Evolutionary conservation across 495 filamentous ascomycete genomes (phyloP).

Genomic region (Xylaria sp.): DNA sequence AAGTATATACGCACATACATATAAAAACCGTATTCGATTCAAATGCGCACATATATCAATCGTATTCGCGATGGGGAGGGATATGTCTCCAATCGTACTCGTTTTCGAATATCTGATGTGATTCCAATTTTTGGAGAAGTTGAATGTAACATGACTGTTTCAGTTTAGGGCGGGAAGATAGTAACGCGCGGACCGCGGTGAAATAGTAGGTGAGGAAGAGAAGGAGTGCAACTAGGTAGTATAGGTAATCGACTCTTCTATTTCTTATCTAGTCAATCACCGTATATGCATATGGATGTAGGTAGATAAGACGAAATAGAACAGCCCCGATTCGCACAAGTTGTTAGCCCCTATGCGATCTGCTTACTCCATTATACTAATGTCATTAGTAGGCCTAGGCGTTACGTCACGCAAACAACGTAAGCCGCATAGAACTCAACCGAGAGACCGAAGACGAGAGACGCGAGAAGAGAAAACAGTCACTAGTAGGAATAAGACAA

Average conservation of each 20-base stretch:
- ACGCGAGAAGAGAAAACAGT: not conserved
- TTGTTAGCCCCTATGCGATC: not conserved
- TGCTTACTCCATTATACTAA: not conserved
- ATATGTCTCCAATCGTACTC: conserved; percentile 11
- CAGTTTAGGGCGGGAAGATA: not conserved
- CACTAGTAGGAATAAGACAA: not conserved
- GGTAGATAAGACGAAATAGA: not conserved
- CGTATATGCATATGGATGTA: not conserved
- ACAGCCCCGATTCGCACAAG: not conserved
- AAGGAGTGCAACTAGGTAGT: not conserved
- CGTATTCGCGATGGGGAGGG: conserved; percentile 2
- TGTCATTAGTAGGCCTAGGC: not conserved
- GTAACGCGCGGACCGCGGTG: not conserved
- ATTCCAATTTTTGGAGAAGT: not conserved
- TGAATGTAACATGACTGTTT: not conserved
- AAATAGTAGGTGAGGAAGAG: not conserved
- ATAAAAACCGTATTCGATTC: not conserved
- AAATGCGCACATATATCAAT: not conserved
- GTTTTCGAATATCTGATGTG: conserved; percentile 6
- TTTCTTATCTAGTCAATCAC: not conserved
- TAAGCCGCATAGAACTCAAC: not conserved
- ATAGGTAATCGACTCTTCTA: not conserved
- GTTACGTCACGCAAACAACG: conserved; percentile 8
- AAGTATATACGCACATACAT: conserved; percentile 18
- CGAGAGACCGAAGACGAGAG: not conserved